Base-by-base conservation (phyloP, 768 basidiomycete species). In the Calvatia gigantea region DNA sequence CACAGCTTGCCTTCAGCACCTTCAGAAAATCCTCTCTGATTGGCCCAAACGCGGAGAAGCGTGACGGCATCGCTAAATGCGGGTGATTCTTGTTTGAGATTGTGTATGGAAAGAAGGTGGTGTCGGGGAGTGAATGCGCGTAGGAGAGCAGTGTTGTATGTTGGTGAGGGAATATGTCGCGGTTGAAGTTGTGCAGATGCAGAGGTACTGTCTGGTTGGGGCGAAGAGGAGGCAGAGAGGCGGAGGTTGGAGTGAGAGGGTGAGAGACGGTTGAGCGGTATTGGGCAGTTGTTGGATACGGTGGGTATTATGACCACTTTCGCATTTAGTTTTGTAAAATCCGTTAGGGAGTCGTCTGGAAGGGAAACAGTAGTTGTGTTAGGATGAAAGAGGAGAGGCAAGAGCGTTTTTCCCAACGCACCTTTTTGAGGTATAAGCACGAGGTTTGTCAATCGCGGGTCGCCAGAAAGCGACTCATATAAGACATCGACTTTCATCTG, bases 31-130 rank as follows among this genome's bases (percentile, higher is more conserved):
- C 93, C 93, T 38, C 94, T 78, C 62, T 94, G 89, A 47, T 86
- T 84, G 1, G 91, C 91, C 97, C 97, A 99, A 14, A 95, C 80
- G 8, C 92, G 82, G 14, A 98, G 80, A 1, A 98, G 75, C 0
- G 87, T 77, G 7, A 93, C 67, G 0, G 91, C 91, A 48, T 94
- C 87, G 1, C 70, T 67, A 67, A 91, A 94, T 0, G 85, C 78
- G 0, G 87, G 78, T 8, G 82, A 70, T 9, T 79, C 72, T 38
- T 87, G 74, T 43, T 82, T 78, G 28, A 82, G 60, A 45, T 75
- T 64, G 63, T 87, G 81, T 6, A 81, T 72, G 7, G 75, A 70
- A 29, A 86, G 75, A 5, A 89, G 76, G 44, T 82, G 77, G 2
- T 74, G 61, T 61, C 78, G 75, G 3, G 84, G 78, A 6, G 75